Evolutionary conservation across 768 basidiomycete genomes (phyloP).

Genomic region (Boletellus emodensis): DNA sequence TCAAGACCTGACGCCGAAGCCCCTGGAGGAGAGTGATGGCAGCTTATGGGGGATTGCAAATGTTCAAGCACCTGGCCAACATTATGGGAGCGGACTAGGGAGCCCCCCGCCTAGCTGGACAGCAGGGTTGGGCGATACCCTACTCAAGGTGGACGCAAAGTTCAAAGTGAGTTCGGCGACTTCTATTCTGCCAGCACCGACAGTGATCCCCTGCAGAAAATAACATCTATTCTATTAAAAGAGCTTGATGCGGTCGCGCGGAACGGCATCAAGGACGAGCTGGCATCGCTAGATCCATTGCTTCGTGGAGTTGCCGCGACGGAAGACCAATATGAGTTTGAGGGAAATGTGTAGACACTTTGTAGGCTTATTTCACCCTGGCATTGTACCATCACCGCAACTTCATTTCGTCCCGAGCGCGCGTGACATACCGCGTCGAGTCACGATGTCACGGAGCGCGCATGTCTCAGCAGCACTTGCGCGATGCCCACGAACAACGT

Average conservation of each 20-base stretch:
- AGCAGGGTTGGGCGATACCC: slow-evolving; percentile 60
- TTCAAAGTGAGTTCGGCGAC: slow-evolving; percentile 59
- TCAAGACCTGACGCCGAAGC: slow-evolving; percentile 36
- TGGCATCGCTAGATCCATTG: slow-evolving; percentile 76
- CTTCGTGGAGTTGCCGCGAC: slow-evolving; percentile 52
- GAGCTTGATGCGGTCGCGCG: slow-evolving; percentile 82
- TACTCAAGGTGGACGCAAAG: slow-evolving; percentile 77
- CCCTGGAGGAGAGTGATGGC: slow-evolving; percentile 40
- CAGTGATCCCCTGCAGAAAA: slow-evolving; percentile 56
- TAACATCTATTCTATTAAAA: slow-evolving; percentile 72
- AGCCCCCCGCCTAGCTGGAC: slow-evolving; percentile 63
- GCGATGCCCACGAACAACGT: slow-evolving; percentile 29
- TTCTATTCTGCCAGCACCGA: neutral
- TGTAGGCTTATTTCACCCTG: slow-evolving; percentile 7
- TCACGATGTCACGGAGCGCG: slow-evolving; percentile 25
- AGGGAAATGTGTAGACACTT: slow-evolving; percentile 33
- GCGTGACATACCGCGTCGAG: slow-evolving; percentile 20
- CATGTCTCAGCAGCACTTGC: neutral
- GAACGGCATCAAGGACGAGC: slow-evolving; percentile 76
- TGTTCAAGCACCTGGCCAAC: slow-evolving; percentile 29
- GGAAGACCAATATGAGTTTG: slow-evolving; percentile 43
- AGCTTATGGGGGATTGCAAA: slow-evolving; percentile 76
- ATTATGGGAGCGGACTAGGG: slow-evolving; percentile 34
- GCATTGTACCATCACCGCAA: slow-evolving; percentile 25
- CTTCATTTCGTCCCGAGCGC: slow-evolving; percentile 2